These are phyloP conservation scores for Carallia brachiata DNA, from an alignment of 345 rosid species.

Conservation along the genomic window DNA sequence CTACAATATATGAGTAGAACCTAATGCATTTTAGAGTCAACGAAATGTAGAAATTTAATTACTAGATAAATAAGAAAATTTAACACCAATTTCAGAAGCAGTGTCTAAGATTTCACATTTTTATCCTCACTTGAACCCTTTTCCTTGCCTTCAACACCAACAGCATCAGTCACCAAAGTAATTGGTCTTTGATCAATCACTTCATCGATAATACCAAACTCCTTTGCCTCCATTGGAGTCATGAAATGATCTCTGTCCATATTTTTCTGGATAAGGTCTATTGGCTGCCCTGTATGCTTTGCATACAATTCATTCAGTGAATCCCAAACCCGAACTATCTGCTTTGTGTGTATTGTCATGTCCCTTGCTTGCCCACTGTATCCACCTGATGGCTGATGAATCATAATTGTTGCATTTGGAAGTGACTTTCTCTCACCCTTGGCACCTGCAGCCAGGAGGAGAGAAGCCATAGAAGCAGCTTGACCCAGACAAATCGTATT, in stretches of 20 bases:
- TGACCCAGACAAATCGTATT: constrained; percentile 93
- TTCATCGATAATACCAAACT: constrained; percentile 92
- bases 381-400: constrained; percentile 99
- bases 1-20: too few species aligned
- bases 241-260: constrained; percentile 98
- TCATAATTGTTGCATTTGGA: constrained; percentile 91
- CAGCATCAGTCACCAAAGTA: constrained; percentile 77
- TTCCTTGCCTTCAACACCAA: constrained; percentile 58
- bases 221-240: constrained; percentile 92
- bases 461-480: constrained; percentile 99
- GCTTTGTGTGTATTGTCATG: constrained; percentile 86
- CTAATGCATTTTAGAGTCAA: background rate
- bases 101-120: constrained; percentile 1
- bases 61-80: background rate
- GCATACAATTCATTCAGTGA: constrained; percentile 64
- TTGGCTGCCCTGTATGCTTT: constrained; percentile 74
- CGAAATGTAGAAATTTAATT: background rate
- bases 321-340: constrained; percentile 95
- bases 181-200: constrained; percentile 87
- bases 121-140: constrained; percentile 53
- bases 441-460: constrained; percentile 89
- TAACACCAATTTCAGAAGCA: background rate
- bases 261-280: constrained; percentile 74
- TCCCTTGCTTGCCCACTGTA: constrained; percentile 97
- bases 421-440: constrained; percentile 90